Evolutionary conservation across 768 basidiomycete species (phyloP), one percentile per base, ranked within the genome.

Genomic region (Coprinopsis marcescibilis): DNA sequence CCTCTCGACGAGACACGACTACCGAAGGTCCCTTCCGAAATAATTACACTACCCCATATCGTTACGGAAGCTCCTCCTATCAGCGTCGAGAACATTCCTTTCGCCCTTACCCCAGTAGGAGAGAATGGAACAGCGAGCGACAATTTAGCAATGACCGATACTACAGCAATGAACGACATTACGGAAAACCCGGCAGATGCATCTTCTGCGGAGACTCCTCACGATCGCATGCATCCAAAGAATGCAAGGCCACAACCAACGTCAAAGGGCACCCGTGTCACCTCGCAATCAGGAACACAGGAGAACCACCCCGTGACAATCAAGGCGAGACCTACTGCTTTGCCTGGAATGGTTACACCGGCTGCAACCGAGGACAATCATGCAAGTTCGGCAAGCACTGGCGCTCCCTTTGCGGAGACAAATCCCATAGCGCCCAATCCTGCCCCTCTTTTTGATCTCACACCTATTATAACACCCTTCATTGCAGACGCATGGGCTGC

Each of bases 391-490:
- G 46, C 11, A 34, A 24, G 11, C 56, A 60, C 43, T 23, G 30
- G 30, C 58, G 59, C 39, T 34, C 55, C 3, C 49, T 60, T 12
- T 60, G 59, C 45, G 46, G 48, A 12, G 55, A 55, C 1, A 57
- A 62, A 38, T 20, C 14, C 2, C n/a, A n/a, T n/a, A n/a, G n/a
- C n/a, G n/a, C n/a, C n/a, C n/a, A n/a, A n/a, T n/a, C n/a, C n/a
- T n/a, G 56, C 44, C 8, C 15, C 14, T 13, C 24, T 2, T 14
- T 48, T 46, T 52, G 50, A 57, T 0, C 55, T 63, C 35, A 34
- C 53, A 2, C 53, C 52, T 0, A 49, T 63, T 5, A 29, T 57
- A 1, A 65, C 60, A 3, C 62, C 62, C 1, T 53, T 63, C 13
- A 29, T 12, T 7, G 48, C 58, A 23, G 37, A 52, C 19, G 33